Evolutionary conservation across 2,329 filamentous ascomycete genomes (phyloP).

Genomic region (Aspergillus udagawae): DNA sequence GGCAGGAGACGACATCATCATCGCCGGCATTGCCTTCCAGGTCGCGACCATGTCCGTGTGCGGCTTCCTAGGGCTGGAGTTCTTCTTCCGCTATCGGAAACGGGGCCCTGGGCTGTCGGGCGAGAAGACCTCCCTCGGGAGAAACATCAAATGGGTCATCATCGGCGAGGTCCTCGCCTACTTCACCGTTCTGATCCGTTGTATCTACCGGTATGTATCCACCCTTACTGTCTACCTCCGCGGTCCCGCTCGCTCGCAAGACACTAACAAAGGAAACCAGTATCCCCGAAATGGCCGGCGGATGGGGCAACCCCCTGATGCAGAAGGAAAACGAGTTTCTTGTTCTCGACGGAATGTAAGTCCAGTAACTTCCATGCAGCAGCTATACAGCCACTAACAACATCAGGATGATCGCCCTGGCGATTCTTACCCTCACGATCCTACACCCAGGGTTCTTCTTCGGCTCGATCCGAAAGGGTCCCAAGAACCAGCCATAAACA

Average conservation of each 20-base stretch:
- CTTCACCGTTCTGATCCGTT: constrained; percentile 39
- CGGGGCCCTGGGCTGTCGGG: constrained; percentile 21
- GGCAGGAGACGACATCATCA: constrained; percentile 53
- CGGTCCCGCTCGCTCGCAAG: too few relatives aligned
- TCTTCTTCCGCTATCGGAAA: constrained; percentile 38
- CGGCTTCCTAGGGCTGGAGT: constrained; percentile 36
- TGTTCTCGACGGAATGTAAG: constrained; percentile 46
- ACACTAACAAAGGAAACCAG: constrained; percentile 21
- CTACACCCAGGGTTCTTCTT: constrained; percentile 47
- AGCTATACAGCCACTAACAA: constrained; percentile 4
- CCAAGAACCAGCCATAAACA: constrained; percentile 17
- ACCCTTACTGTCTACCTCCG: not conserved
- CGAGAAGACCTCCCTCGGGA: constrained; percentile 22
- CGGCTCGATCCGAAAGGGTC: constrained; percentile 26
- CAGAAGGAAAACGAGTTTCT: constrained; percentile 46
- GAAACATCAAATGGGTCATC: constrained; percentile 24
- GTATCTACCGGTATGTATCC: constrained; percentile 39
- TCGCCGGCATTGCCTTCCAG: constrained; percentile 56
- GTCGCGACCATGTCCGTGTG: constrained; percentile 47
- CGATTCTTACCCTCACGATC: constrained; percentile 38
- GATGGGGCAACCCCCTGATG: constrained; percentile 47
- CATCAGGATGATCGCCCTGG: constrained; percentile 44
- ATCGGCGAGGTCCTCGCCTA: constrained; percentile 34
- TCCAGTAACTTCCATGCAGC: not conserved
- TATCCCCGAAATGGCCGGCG: constrained; percentile 49